A percentile compares a stretch with the other conserved stretches of the same genome.
Evolutionary conservation across 768 basidiomycete species (phyloP).

Genomic region (Panus rudis): DNA sequence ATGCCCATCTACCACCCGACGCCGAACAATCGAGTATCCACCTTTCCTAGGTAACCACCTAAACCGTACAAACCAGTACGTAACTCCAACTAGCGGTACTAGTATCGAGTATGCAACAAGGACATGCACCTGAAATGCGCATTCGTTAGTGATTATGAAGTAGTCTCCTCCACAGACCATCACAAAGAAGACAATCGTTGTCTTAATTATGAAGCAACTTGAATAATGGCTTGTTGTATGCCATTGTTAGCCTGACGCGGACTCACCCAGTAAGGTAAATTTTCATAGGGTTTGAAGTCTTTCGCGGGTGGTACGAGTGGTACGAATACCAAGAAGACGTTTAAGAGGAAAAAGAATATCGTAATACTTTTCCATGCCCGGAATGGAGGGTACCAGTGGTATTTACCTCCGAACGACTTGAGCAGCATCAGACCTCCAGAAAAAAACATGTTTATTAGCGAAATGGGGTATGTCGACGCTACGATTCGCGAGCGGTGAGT

Average conservation of each 20-base stretch:
- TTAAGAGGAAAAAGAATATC: conserved; percentile 54
- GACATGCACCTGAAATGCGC: conserved; percentile 23
- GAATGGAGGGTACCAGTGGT: conserved; percentile 63
- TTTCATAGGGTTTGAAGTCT: conserved; percentile 44
- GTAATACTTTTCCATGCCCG: conserved; percentile 44
- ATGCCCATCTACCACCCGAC: too few species aligned
- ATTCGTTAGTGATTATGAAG: too few species aligned
- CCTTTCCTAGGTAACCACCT: too few species aligned
- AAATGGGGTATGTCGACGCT: conserved; percentile 55
- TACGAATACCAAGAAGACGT: conserved; percentile 54
- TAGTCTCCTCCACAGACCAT: background rate
- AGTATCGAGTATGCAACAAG: conserved; percentile 20
- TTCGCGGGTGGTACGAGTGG: conserved; percentile 57
- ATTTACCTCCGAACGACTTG: too few species aligned
- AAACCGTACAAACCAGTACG: conserved; percentile 30
- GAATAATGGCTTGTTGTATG: too few species aligned
- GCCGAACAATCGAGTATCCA: too few species aligned
- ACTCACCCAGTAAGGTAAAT: conserved; percentile 67
- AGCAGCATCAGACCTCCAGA: conserved; percentile 62
- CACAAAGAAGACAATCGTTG: background rate
- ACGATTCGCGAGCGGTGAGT: too few species aligned
- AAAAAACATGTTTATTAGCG: conserved; percentile 52
- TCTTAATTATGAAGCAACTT: background rate
- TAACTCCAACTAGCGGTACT: conserved; percentile 17
- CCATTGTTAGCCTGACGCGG: too few species aligned